A percentile compares a stretch with the other conserved stretches of the same genome.
These are phyloP conservation scores for Pleodorina starrii DNA, from an alignment of 139 green algal genomes.

Conservation along the genomic window DNA sequence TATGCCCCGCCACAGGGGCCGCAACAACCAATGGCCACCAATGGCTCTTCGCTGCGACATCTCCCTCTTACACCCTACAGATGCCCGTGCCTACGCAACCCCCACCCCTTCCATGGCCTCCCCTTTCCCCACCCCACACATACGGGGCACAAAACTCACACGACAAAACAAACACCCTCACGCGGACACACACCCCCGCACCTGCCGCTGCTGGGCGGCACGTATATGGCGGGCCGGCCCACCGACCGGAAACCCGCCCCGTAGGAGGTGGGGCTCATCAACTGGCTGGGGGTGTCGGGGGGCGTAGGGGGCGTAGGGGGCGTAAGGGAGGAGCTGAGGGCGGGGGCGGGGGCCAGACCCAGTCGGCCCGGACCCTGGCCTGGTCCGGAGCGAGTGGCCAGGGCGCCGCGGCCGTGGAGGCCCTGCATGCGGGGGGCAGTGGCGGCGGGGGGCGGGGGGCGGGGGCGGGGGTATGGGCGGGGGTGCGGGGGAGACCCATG, in stretches of 20 bases:
- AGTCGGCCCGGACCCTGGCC: neutral
- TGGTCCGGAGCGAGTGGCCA: neutral
- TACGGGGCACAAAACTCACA: too few relatives aligned
- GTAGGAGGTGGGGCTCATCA: neutral
- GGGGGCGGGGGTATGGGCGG: neutral
- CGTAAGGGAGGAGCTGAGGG: neutral
- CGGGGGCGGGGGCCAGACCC: neutral
- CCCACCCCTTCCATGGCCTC: too few relatives aligned
- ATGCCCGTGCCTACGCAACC: too few relatives aligned
- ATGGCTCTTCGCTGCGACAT: too few relatives aligned
- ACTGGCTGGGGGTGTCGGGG: conserved; percentile 7
- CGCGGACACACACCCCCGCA: neutral
- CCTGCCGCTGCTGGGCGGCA: conserved; percentile 32
- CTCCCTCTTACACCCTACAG: too few relatives aligned
- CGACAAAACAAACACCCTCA: neutral
- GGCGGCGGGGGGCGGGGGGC: too few relatives aligned
- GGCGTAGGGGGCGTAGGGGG: neutral
- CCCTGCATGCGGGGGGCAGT: neutral
- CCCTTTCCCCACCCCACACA: too few relatives aligned
- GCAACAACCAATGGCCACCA: too few relatives aligned
- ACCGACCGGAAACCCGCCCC: neutral
- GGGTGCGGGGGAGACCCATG: too few relatives aligned
- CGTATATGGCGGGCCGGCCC: neutral
- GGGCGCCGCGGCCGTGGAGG: neutral
- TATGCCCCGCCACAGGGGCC: too few relatives aligned